These are phyloP conservation scores for Fusarium concolor DNA, from an alignment of 2,329 filamentous ascomycete genomes.

Conservation along the genomic window DNA sequence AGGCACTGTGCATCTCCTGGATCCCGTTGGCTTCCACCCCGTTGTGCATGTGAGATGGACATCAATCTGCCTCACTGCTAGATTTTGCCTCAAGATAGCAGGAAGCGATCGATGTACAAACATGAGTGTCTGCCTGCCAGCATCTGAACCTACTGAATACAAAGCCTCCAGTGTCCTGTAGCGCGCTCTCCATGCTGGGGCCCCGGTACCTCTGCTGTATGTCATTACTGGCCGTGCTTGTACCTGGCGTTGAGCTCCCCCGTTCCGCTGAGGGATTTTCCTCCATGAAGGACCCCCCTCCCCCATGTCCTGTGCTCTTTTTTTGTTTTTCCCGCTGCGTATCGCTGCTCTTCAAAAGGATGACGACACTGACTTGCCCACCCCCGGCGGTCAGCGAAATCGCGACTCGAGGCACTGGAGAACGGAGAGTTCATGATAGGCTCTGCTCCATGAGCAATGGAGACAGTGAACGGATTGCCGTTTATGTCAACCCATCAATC, in stretches of 20 bases:
- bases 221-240: slow-evolving; percentile 40
- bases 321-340: slow-evolving; percentile 27
- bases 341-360: slow-evolving; percentile 37
- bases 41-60: slow-evolving; percentile 21
- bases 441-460: slow-evolving; percentile 19
- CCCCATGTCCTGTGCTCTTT: slow-evolving; percentile 34
- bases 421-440: slow-evolving; percentile 14
- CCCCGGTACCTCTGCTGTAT: slow-evolving; percentile 45
- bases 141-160: slow-evolving; percentile 26
- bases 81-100: slow-evolving; percentile 36
- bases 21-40: slow-evolving; percentile 35
- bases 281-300: slow-evolving; percentile 30
- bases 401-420: slow-evolving; percentile 43
- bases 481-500: slow-evolving; percentile 21
- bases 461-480: slow-evolving; percentile 13
- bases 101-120: slow-evolving; percentile 21
- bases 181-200: slow-evolving; percentile 25
- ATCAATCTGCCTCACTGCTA: slow-evolving; percentile 31
- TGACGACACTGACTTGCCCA: slow-evolving; percentile 45
- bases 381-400: slow-evolving; percentile 47
- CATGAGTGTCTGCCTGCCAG: slow-evolving; percentile 4
- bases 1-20: slow-evolving; percentile 43
- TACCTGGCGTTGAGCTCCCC: slow-evolving; percentile 37
- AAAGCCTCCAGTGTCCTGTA: slow-evolving; percentile 28
- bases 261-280: slow-evolving; percentile 48